Evolutionary conservation across 768 basidiomycete genomes (phyloP).

Genomic region (Tricholoma sp.): DNA sequence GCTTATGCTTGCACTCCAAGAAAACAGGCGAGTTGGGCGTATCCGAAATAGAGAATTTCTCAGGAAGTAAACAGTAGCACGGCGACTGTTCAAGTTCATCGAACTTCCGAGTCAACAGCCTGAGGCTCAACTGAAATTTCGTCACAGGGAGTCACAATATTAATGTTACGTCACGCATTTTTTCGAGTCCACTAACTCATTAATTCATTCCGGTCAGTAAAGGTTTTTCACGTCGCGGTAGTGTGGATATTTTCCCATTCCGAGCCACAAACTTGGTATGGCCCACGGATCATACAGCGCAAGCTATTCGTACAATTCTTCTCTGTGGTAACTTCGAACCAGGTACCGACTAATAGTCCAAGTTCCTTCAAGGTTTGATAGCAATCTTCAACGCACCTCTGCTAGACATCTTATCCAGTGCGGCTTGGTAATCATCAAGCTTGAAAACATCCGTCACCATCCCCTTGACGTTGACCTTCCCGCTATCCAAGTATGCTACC

Average conservation of each 20-base stretch:
- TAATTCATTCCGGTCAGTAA: no score
- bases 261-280: no score
- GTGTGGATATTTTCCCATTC: no score
- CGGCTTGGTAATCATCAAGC: conserved; percentile 63
- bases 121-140: no score
- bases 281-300: no score
- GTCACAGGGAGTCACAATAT: no score
- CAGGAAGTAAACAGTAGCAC: not conserved
- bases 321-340: no score
- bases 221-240: no score
- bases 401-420: conserved; percentile 69
- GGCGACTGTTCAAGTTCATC: not conserved
- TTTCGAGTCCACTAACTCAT: no score
- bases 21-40: not conserved
- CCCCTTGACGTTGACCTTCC: conserved; percentile 78
- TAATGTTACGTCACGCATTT: no score
- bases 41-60: not conserved
- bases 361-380: conserved; percentile 48
- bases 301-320: no score
- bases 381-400: conserved; percentile 57
- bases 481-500: conserved; percentile 82
- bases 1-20: not conserved
- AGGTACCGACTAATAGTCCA: no score
- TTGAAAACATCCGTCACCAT: conserved; percentile 64
- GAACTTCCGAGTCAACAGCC: not conserved